phyloP scores from a whole-genome alignment of 192 early-diverging fungal genomes.

The Entomortierella chlamydospora region DNA sequence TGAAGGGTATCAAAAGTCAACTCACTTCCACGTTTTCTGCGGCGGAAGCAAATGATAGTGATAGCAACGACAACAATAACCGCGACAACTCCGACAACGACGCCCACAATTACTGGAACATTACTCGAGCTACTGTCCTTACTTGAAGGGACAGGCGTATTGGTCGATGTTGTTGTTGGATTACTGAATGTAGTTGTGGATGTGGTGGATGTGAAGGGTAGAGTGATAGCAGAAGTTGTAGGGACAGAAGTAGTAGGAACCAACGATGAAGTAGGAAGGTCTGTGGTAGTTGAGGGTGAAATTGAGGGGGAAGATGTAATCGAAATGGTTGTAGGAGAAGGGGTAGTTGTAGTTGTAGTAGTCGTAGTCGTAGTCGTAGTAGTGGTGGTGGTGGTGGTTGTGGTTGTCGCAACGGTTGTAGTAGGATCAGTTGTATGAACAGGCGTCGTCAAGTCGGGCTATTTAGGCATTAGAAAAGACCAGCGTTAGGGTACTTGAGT shows the following conservation, averaged over 20 bases:
- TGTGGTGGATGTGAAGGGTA: not conserved
- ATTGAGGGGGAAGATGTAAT: not conserved
- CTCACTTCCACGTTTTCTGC: constrained; percentile 23
- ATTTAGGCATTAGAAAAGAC: too few species aligned
- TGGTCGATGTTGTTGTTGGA: not conserved
- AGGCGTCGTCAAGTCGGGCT: too few species aligned
- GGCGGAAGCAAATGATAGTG: constrained; percentile 43
- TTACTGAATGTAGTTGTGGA: constrained; percentile 2
- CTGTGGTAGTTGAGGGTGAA: not conserved
- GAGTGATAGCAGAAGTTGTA: not conserved
- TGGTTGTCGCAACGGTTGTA: too few species aligned
- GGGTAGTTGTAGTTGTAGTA: not conserved
- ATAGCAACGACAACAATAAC: constrained; percentile 36
- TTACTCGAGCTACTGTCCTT: constrained; percentile 6
- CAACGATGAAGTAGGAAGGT: too few species aligned
- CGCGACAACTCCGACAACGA: constrained; percentile 21
- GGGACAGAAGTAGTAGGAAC: not conserved
- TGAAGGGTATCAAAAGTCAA: constrained; percentile 45
- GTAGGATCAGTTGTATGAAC: too few species aligned
- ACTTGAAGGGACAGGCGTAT: not conserved
- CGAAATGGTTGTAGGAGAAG: not conserved
- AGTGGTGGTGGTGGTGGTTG: not conserved
- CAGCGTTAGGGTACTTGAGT: too few species aligned
- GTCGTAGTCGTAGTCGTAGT: not conserved
- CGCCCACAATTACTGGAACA: constrained; percentile 46